phyloP scores from a whole-genome alignment of 306 rosid species.

The Nissolia schottii region DNA sequence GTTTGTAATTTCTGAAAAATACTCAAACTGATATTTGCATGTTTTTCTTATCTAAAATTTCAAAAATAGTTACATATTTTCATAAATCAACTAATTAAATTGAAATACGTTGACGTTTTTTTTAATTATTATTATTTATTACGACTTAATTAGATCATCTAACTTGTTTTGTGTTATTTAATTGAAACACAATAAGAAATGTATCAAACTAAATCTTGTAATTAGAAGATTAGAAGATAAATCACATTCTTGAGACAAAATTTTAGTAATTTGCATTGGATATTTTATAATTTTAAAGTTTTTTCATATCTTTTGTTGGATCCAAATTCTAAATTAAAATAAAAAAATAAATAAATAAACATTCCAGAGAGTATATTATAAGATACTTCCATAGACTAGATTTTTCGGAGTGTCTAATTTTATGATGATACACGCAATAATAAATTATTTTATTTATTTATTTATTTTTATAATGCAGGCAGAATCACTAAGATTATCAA shows the following conservation, averaged over 20 bases:
- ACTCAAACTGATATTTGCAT: neutral
- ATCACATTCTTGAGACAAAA: neutral
- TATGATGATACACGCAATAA: neutral
- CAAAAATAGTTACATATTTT: neutral
- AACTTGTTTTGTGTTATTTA: no score
- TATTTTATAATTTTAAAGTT: neutral
- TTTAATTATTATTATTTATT: neutral
- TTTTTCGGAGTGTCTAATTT: neutral
- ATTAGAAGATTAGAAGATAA: neutral
- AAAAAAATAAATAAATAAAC: neutral
- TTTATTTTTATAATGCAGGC: neutral
- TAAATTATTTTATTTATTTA: neutral
- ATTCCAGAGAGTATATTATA: conserved; percentile 1
- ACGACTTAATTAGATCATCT: neutral
- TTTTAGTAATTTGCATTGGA: neutral
- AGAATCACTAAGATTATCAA: neutral
- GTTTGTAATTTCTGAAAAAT: neutral
- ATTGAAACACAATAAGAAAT: neutral
- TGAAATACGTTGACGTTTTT: neutral
- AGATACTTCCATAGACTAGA: neutral
- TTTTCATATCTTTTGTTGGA: neutral
- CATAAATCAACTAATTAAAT: neutral
- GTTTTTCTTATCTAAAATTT: neutral
- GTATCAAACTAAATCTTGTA: neutral
- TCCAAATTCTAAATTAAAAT: neutral